Conservation (phyloP, 2,329 filamentous ascomycete genomes). For the Bipolaris bicolor region DNA sequence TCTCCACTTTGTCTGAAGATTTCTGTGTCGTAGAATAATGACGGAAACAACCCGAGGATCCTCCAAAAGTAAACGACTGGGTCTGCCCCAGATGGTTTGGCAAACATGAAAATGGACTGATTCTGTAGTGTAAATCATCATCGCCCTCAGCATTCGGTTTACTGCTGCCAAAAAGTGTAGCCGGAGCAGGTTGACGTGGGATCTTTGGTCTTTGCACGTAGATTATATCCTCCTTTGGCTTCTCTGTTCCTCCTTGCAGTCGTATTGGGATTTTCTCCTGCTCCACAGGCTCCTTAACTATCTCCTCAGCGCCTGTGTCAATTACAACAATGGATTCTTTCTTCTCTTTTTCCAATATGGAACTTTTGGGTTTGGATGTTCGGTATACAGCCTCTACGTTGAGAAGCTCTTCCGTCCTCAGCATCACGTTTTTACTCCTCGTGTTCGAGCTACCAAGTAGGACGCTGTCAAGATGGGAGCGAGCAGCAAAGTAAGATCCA, state of each 20-base stretch:
- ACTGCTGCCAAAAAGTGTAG: background rate
- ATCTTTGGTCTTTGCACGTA: background rate
- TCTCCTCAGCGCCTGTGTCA: background rate
- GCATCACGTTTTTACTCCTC: background rate
- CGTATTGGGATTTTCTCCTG: background rate
- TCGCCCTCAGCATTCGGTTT: background rate
- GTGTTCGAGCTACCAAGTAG: constrained; percentile 12
- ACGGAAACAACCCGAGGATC: background rate
- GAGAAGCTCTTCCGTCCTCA: background rate
- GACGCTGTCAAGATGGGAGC: constrained; percentile 24
- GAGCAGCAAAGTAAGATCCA: constrained; percentile 33
- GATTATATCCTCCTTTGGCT: too few relatives aligned
- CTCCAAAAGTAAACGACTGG: too few relatives aligned
- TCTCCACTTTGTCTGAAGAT: background rate
- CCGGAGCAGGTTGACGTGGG: too few relatives aligned
- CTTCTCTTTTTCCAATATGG: too few relatives aligned
- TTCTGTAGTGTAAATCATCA: background rate
- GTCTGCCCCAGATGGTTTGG: background rate
- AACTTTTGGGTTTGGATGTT: background rate
- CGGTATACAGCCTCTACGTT: background rate
- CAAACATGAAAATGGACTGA: background rate
- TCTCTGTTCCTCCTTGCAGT: background rate
- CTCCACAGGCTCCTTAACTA: background rate
- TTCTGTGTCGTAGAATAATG: background rate
- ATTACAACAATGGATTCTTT: background rate